Conservation (phyloP, 768 basidiomycete genomes). For the Calocera viscosa region DNA sequence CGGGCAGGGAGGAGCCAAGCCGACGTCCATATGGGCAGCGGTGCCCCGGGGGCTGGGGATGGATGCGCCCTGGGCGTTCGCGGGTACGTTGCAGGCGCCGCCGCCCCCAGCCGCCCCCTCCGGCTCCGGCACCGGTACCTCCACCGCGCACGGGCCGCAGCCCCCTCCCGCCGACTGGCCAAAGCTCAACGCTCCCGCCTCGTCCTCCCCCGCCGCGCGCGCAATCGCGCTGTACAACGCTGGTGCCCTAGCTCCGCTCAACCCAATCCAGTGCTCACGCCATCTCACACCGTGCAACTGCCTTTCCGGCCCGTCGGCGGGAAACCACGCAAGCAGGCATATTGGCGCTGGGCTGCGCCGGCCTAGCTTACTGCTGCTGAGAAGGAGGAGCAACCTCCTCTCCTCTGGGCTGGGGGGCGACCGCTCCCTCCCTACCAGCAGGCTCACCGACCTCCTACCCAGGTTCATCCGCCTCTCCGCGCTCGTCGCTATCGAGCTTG, state of each 20-base stretch:
- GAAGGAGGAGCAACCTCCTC: background rate
- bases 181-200: constrained; percentile 1
- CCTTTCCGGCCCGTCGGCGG: background rate
- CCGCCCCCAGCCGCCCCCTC: background rate
- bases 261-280: background rate
- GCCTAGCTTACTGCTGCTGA: constrained; percentile 11
- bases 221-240: background rate
- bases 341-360: constrained; percentile 15
- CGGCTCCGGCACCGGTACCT: background rate
- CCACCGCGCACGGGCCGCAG: background rate
- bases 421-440: constrained; percentile 8
- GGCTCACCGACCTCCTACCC: constrained; percentile 21
- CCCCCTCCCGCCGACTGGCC: background rate
- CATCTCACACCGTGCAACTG: constrained; percentile 3
- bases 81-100: background rate
- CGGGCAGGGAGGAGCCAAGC: background rate
- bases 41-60: background rate
- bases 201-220: background rate
- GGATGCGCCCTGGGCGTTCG: constrained; percentile 1
- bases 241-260: background rate
- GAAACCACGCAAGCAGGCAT: background rate
- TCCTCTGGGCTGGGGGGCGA: background rate
- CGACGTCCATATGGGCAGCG: background rate
- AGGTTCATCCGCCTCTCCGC: constrained; percentile 68
- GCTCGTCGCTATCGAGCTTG: constrained; percentile 63